Conservation (phyloP, 2,329 filamentous ascomycete species). For the Xylaria sp. region DNA sequence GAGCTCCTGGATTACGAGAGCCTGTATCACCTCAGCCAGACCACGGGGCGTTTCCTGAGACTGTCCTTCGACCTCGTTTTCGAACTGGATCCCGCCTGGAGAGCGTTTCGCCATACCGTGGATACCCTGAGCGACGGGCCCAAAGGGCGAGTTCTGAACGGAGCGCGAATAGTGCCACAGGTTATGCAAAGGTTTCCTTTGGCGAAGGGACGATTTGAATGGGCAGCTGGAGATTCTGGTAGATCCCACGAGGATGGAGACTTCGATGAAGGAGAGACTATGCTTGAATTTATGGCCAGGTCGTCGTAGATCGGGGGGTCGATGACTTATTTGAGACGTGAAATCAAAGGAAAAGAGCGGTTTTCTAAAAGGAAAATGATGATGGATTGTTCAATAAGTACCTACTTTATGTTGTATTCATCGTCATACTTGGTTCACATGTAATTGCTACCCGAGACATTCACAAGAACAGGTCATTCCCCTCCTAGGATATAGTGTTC, state of each 20-base stretch:
- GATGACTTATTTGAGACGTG: too few species aligned
- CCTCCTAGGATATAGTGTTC: too few species aligned
- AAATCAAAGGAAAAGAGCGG: too few species aligned
- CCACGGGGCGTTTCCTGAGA: conserved; percentile 21
- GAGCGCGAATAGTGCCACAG: not conserved
- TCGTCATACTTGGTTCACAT: too few species aligned
- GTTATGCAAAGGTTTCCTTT: too few species aligned
- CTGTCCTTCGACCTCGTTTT: conserved; percentile 26
- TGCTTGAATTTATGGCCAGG: conserved; percentile 20
- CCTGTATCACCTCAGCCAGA: conserved; percentile 28
- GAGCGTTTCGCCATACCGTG: conserved; percentile 18
- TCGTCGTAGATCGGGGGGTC: not conserved
- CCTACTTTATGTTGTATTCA: too few species aligned
- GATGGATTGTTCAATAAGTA: too few species aligned
- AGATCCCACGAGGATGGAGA: not conserved
- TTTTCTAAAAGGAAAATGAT: too few species aligned
- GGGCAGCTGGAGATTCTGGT: too few species aligned
- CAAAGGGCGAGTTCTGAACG: not conserved
- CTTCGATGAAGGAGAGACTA: conserved; percentile 15
- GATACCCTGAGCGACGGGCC: conserved; percentile 11
- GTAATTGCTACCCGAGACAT: too few species aligned
- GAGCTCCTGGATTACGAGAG: conserved; percentile 25
- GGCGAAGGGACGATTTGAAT: too few species aligned
- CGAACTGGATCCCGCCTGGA: conserved; percentile 21
- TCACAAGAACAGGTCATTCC: too few species aligned